These are phyloP conservation scores for Trametopsis cervina DNA, from an alignment of 768 basidiomycete genomes.

Conservation along the genomic window DNA sequence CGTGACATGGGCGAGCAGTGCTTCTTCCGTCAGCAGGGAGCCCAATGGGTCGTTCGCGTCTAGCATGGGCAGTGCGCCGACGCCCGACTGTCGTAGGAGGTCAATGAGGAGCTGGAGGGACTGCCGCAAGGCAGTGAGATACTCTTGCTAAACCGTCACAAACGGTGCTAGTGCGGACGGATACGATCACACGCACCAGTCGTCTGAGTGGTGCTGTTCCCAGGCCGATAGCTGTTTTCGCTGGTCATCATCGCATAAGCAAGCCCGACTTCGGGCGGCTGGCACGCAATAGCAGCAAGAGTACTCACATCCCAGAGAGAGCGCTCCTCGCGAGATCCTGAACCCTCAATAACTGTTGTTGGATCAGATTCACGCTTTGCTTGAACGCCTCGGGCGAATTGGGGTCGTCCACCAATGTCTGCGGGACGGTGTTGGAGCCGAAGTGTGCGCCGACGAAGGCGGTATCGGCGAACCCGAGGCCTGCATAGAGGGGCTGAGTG, in stretches of 20 bases:
- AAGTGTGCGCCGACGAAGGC: background rate
- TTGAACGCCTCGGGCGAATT: conserved; percentile 60
- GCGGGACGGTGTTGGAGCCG: background rate
- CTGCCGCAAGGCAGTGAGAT: conserved; percentile 46
- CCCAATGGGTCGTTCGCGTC: conserved; percentile 12
- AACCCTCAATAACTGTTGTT: conserved; percentile 40
- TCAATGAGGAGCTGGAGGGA: conserved; percentile 39
- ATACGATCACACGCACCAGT: too few species aligned
- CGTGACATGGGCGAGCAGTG: conserved; percentile 36
- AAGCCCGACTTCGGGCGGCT: background rate
- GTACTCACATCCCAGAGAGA: conserved; percentile 49
- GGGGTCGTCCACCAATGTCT: conserved; percentile 29
- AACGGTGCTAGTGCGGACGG: background rate
- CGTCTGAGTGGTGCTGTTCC: conserved; percentile 46
- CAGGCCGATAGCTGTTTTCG: conserved; percentile 54
- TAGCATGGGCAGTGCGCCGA: conserved; percentile 56
- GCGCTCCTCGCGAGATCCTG: conserved; percentile 42
- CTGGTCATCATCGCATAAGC: conserved; percentile 23
- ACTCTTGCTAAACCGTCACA: conserved; percentile 26
- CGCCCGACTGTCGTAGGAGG: conserved; percentile 49
- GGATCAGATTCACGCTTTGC: conserved; percentile 32
- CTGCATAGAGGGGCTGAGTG: background rate
- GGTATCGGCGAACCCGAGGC: background rate
- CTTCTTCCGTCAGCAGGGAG: conserved; percentile 31
- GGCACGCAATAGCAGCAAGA: background rate